A percentile compares a stretch with the other conserved stretches of the same genome.
phyloP scores from a whole-genome alignment of 768 basidiomycete species.

The Zangia roseola region DNA sequence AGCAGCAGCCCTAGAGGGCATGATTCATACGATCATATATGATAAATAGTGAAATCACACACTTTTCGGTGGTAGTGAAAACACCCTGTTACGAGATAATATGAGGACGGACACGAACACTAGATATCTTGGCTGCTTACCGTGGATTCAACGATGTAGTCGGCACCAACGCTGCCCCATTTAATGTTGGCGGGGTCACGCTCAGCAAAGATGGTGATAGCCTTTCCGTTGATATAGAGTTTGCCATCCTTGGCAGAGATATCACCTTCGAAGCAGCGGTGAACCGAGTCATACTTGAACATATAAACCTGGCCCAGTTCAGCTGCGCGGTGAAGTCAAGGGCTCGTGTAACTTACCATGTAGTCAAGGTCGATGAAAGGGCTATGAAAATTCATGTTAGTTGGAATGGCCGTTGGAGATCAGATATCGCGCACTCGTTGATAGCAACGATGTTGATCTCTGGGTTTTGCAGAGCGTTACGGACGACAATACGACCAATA shows the following conservation, averaged over 20 bases:
- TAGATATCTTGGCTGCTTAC: slow-evolving; percentile 39
- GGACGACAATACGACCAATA: slow-evolving; percentile 97
- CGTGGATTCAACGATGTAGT: slow-evolving; percentile 96
- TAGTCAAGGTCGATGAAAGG: slow-evolving; percentile 97
- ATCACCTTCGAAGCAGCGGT: slow-evolving; percentile 87
- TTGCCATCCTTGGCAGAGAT: slow-evolving; percentile 85
- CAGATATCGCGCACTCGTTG: slow-evolving; percentile 71
- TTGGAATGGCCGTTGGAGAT: not conserved
- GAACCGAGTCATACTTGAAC: slow-evolving; percentile 97
- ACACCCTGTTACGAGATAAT: slow-evolving; percentile 60
- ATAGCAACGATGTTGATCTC: slow-evolving; percentile 88
- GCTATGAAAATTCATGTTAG: slow-evolving; percentile 39
- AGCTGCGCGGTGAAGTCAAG: not conserved
- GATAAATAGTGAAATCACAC: slow-evolving; percentile 27
- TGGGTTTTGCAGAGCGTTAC: slow-evolving; percentile 80
- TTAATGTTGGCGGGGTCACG: slow-evolving; percentile 82
- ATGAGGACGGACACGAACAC: slow-evolving; percentile 1
- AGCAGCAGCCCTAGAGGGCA: slow-evolving; percentile 61
- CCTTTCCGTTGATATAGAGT: slow-evolving; percentile 79
- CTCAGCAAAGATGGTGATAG: slow-evolving; percentile 79
- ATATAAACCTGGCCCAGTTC: slow-evolving; percentile 74
- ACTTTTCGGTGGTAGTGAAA: slow-evolving; percentile 94
- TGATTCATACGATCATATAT: slow-evolving; percentile 1
- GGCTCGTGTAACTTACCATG: slow-evolving; percentile 61
- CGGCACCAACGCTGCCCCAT: slow-evolving; percentile 80